Base-by-base conservation (phyloP, 306 rosid species). In the Vigna trinervia region DNA sequence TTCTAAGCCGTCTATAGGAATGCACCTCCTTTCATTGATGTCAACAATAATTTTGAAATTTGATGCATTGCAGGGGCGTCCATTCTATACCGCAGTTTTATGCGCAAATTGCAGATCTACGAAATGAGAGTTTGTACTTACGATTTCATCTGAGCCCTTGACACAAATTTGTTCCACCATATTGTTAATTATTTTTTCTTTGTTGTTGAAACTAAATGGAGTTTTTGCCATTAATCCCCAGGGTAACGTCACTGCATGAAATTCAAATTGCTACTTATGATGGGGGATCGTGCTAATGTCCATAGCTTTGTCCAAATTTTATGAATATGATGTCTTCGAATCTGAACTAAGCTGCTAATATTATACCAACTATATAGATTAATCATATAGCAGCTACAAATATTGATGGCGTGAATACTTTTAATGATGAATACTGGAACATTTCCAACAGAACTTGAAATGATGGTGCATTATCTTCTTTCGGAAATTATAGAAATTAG, bases 41-140 rank as follows among this genome's bases (percentile, higher is more conserved):
- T 53, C 56, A 10, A 7, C 62, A 66, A 66, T 39, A 14, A 73
- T 34, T 54, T 74, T 7, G 51, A 69, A 75, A 51, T 76, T 60
- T 81, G 34, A 39, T 76, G 39, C 57, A 51, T 76, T 75, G 77
- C 85, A 81, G 85, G 85, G 73, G 51, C 53, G 57, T 76, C 62
- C 51, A 13, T 51, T 81, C 73, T 69, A 41, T 41, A 19, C 77
- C 71, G 46, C 81, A 48, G 85, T 70, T 81, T 52, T 60, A 69
- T 38, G 19, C 66, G 80, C 47, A 22, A 66, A 59, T 71, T 81
- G 77, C 58, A 26, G 80, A 48, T 76, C 77, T 75, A 22, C 73
- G 52, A 1, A 2, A 12, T 22, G 38, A 69, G 57, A 38, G 60
- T 39, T 69, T 81, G 67, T 74, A 58, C 71, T 70, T 58, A 58